Evolutionary conservation across 2,329 filamentous ascomycete genomes (phyloP).

Genomic region (Albifimbria verrucaria): DNA sequence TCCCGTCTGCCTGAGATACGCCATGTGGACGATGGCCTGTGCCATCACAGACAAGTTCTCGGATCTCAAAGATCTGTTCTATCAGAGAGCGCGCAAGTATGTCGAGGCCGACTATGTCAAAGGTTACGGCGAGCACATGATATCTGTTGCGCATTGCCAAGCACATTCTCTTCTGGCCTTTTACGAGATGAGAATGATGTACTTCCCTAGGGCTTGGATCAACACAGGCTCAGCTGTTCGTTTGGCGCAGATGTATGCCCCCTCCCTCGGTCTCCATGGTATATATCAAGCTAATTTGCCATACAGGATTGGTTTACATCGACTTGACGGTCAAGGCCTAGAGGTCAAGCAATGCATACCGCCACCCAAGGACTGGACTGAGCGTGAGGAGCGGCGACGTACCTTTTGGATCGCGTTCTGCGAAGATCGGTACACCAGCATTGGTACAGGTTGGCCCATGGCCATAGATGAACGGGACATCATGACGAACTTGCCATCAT

Average conservation of each 20-base stretch:
- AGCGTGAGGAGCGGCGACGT: slow-evolving; percentile 67
- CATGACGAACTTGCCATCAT: slow-evolving; percentile 76
- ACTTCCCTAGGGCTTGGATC: slow-evolving; percentile 93
- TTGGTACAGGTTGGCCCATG: slow-evolving; percentile 98
- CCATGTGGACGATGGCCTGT: slow-evolving; percentile 94
- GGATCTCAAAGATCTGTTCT: slow-evolving; percentile 81
- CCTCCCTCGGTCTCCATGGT: slow-evolving; percentile 10
- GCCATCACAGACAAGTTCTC: slow-evolving; percentile 79
- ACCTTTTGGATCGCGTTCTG: slow-evolving; percentile 81
- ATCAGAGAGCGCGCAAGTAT: slow-evolving; percentile 85
- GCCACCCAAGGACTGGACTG: slow-evolving; percentile 81
- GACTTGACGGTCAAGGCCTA: slow-evolving; percentile 74
- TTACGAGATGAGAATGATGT: slow-evolving; percentile 98
- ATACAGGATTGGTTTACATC: slow-evolving; percentile 82
- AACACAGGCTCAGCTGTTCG: slow-evolving; percentile 81
- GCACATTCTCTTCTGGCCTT: slow-evolving; percentile 74
- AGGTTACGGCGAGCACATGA: slow-evolving; percentile 84
- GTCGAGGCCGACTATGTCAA: slow-evolving; percentile 86
- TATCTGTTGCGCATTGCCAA: slow-evolving; percentile 83
- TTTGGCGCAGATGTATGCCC: slow-evolving; percentile 72
- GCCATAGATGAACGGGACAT: slow-evolving; percentile 89
- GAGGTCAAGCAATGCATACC: slow-evolving; percentile 92
- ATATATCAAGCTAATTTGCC: slow-evolving; percentile 18
- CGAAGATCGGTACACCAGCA: slow-evolving; percentile 81
- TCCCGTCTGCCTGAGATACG: slow-evolving; percentile 84